Conservation (phyloP, 495 filamentous ascomycete genomes). For the Aspergillus egyptiacus region DNA sequence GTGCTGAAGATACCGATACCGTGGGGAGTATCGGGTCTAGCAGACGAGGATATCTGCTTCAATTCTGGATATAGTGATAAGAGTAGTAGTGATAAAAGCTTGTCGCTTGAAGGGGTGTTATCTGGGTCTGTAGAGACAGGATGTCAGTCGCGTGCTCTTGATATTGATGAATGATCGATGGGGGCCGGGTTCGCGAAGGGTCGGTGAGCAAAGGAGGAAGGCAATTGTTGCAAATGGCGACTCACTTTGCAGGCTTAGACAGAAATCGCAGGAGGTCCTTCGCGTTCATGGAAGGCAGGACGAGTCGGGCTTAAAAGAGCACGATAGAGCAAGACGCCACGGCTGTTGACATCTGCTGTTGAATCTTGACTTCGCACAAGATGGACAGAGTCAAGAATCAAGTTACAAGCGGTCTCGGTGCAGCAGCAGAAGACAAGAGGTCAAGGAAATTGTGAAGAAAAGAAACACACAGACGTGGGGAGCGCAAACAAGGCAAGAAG, state of each 20-base stretch:
- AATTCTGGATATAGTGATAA: constrained; percentile 13
- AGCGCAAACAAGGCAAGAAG: background rate
- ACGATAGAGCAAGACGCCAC: constrained; percentile 35
- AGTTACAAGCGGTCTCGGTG: constrained; percentile 3
- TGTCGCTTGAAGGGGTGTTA: constrained; percentile 60
- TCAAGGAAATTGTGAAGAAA: background rate
- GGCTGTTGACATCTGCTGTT: constrained; percentile 33
- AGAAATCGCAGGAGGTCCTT: constrained; percentile 90
- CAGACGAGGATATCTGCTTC: constrained; percentile 72
- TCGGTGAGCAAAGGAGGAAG: constrained; percentile 7
- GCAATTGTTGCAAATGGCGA: background rate
- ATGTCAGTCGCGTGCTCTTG: constrained; percentile 5
- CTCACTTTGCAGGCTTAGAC: constrained; percentile 93
- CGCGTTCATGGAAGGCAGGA: constrained; percentile 73
- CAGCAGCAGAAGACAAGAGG: constrained; percentile 1
- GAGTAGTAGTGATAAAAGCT: constrained; percentile 13
- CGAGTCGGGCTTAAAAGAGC: constrained; percentile 32
- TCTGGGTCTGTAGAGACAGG: constrained; percentile 65
- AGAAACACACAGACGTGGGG: constrained; percentile 11
- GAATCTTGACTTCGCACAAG: background rate
- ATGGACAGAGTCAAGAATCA: background rate
- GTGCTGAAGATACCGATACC: constrained; percentile 83
- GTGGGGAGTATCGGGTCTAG: constrained; percentile 81
- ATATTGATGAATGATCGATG: no score
- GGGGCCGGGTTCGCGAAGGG: constrained; percentile 1